These are phyloP conservation scores for Yamadazyma paraphyllophila DNA, from an alignment of 805 yeast genomes.

Conservation along the genomic window DNA sequence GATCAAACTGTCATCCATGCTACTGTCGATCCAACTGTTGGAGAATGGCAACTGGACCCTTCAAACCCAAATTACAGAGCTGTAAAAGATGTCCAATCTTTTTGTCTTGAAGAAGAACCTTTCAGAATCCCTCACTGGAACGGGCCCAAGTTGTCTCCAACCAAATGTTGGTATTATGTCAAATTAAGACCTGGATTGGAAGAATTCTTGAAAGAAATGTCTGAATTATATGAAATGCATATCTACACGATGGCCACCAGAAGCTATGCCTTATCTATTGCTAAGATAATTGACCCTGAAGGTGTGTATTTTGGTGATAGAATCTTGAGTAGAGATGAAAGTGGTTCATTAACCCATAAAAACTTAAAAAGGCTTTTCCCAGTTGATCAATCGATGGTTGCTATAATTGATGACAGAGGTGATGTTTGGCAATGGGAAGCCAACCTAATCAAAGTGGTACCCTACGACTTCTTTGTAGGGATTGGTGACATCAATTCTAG, in stretches of 20 bases:
- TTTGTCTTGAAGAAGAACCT: constrained; percentile 75
- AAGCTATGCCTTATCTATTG: constrained; percentile 85
- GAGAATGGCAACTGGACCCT: constrained; percentile 91
- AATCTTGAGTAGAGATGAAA: constrained; percentile 88
- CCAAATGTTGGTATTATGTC: constrained; percentile 84
- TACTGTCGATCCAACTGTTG: constrained; percentile 95
- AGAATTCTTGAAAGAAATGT: constrained; percentile 64
- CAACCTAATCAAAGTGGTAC: constrained; percentile 86
- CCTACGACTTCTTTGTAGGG: constrained; percentile 94
- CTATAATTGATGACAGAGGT: constrained; percentile 94
- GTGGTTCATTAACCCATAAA: constrained; percentile 88
- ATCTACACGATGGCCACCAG: constrained; percentile 98
- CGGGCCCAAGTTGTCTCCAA: constrained; percentile 59
- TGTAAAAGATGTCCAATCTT: constrained; percentile 75
- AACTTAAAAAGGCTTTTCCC: constrained; percentile 87
- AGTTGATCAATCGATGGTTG: constrained; percentile 94
- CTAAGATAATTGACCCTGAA: constrained; percentile 86
- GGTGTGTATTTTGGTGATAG: constrained; percentile 88
- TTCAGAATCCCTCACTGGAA: constrained; percentile 55
- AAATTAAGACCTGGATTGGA: constrained; percentile 85
- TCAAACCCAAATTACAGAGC: constrained; percentile 81
- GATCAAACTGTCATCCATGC: constrained; percentile 98
- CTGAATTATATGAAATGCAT: constrained; percentile 79
- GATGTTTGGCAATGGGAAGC: constrained; percentile 99
- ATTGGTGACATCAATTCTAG: constrained; percentile 96